Conservation (phyloP, 164 flowering plant genomes). For the Taxillus chinensis region DNA sequence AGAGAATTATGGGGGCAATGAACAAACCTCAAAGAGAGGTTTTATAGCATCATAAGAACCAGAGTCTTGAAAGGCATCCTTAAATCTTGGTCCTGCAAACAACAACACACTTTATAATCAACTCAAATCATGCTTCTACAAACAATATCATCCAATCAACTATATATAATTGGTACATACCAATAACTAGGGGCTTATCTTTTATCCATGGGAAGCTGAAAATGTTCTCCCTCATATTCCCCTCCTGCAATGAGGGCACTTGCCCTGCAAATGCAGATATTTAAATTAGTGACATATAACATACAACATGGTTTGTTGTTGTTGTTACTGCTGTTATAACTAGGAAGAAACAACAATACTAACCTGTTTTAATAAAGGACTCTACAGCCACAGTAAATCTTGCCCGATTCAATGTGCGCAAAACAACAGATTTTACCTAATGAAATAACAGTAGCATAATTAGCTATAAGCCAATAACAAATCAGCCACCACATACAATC, state of each 20-base stretch:
- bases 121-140: background rate
- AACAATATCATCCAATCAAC: background rate
- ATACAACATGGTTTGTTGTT: too few relatives aligned
- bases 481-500: background rate
- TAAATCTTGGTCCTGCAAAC: conserved; percentile 72
- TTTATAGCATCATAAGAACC: conserved; percentile 59
- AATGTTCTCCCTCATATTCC: conserved; percentile 67
- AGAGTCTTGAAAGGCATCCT: conserved; percentile 93
- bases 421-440: conserved; percentile 85
- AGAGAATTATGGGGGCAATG: background rate
- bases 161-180: conserved; percentile 21
- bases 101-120: conserved; percentile 5
- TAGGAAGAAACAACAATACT: background rate
- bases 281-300: too few relatives aligned
- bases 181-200: conserved; percentile 67
- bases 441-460: background rate
- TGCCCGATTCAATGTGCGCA: conserved; percentile 83
- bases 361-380: conserved; percentile 90
- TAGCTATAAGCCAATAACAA: conserved; percentile 1
- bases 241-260: conserved; percentile 80
- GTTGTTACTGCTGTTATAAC: too few relatives aligned
- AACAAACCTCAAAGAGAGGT: conserved; percentile 79
- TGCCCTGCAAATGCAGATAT: conserved; percentile 36
- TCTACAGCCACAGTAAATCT: conserved; percentile 92
- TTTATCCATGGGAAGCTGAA: conserved; percentile 70